A percentile compares a stretch with the other conserved stretches of the same genome.
phyloP scores from a whole-genome alignment of 768 basidiomycete species.

The Amanita molliuscula region DNA sequence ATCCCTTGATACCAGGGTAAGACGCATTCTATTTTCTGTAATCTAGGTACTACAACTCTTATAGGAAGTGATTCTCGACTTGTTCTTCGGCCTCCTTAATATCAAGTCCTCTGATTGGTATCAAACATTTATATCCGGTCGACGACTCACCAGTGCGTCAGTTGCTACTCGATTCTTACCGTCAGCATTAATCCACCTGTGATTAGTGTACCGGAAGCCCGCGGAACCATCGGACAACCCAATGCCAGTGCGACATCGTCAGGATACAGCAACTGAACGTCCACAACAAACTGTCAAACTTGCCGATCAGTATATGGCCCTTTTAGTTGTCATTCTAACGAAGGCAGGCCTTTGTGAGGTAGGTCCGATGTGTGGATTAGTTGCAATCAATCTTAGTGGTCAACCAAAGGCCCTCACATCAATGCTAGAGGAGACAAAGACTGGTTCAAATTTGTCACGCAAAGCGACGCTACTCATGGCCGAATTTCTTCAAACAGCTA shows the following conservation, averaged over 20 bases:
- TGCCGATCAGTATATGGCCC: constrained; percentile 86
- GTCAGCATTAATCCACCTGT: not conserved
- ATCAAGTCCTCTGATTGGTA: constrained; percentile 93
- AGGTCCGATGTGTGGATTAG: constrained; percentile 13
- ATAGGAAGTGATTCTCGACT: constrained; percentile 87
- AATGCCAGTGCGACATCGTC: constrained; percentile 20
- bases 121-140: constrained; percentile 82
- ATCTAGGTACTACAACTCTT: not conserved
- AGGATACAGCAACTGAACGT: constrained; percentile 31
- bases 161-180: not conserved
- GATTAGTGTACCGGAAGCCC: constrained; percentile 55
- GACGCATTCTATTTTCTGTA: constrained; percentile 12
- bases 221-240: constrained; percentile 11
- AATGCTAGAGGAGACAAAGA: constrained; percentile 76
- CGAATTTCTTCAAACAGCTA: constrained; percentile 82
- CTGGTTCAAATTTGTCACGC: constrained; percentile 63
- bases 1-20: constrained; percentile 74
- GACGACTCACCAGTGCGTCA: constrained; percentile 73
- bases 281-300: constrained; percentile 56
- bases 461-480: constrained; percentile 90
- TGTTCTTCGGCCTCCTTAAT: constrained; percentile 88
- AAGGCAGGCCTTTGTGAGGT: constrained; percentile 89
- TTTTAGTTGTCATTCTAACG: constrained; percentile 75
- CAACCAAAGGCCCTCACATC: constrained; percentile 61
- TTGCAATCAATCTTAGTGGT: not conserved